phyloP scores from a whole-genome alignment of 805 yeast species.

The Allodekkera sacchari region DNA sequence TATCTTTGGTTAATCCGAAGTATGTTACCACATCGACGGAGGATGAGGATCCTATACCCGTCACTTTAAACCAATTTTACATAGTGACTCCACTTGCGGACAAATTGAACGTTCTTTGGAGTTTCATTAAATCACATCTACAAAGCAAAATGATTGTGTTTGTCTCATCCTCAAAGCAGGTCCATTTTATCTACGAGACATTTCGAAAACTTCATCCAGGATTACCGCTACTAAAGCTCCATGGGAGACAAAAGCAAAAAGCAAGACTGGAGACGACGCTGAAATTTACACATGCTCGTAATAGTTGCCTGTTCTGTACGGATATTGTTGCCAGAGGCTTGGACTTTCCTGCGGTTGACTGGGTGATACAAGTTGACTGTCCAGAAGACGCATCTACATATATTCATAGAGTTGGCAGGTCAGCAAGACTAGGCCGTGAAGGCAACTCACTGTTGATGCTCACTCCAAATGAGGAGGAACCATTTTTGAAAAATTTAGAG shows the following conservation, averaged over 20 bases:
- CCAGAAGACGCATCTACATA: slow-evolving; percentile 88
- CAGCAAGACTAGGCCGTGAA: slow-evolving; percentile 76
- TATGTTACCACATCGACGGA: slow-evolving; percentile 39
- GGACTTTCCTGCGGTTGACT: slow-evolving; percentile 87
- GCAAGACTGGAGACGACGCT: slow-evolving; percentile 75
- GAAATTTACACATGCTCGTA: slow-evolving; percentile 69
- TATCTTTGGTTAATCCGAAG: slow-evolving; percentile 58
- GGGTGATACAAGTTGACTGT: slow-evolving; percentile 91
- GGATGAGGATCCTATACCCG: slow-evolving; percentile 51
- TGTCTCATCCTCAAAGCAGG: slow-evolving; percentile 82
- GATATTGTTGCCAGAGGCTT: slow-evolving; percentile 90
- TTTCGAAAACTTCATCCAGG: slow-evolving; percentile 89
- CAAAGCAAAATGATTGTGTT: slow-evolving; percentile 76
- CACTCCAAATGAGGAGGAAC: slow-evolving; percentile 75
- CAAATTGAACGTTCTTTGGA: slow-evolving; percentile 78
- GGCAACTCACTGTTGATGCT: slow-evolving; percentile 81
- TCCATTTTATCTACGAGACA: slow-evolving; percentile 80
- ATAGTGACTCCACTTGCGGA: slow-evolving; percentile 64
- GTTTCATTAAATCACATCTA: slow-evolving; percentile 76
- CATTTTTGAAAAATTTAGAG: slow-evolving; percentile 56
- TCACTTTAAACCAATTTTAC: slow-evolving; percentile 76
- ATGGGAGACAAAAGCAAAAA: slow-evolving; percentile 87
- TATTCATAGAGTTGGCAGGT: slow-evolving; percentile 85
- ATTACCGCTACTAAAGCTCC: slow-evolving; percentile 74
- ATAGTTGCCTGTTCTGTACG: slow-evolving; percentile 79